Conservation (phyloP, 257 asterid genomes). For the Solanum sitiens region DNA sequence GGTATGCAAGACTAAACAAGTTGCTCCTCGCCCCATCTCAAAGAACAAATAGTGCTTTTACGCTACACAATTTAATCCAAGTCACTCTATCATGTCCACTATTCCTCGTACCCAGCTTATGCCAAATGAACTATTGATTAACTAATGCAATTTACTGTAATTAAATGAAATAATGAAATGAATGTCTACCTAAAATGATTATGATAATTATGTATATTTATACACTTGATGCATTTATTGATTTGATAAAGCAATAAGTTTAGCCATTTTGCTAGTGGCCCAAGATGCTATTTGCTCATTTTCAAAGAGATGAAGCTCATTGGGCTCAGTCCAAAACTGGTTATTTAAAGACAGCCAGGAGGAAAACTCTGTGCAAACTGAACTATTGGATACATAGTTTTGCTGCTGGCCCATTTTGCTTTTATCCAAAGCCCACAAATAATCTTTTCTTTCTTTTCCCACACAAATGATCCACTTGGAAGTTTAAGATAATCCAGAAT, state of each 20-base stretch:
- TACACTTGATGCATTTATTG: neutral
- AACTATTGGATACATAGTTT: neutral
- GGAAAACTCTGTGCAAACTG: neutral
- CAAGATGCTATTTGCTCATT: neutral
- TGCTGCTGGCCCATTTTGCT: neutral
- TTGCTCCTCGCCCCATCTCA: neutral
- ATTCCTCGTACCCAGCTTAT: neutral
- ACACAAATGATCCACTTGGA: neutral
- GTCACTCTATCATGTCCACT: neutral
- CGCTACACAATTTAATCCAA: too few species aligned
- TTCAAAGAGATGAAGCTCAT: neutral
- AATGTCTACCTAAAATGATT: neutral
- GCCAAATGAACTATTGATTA: neutral
- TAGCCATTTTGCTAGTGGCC: neutral
- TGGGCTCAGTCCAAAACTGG: neutral
- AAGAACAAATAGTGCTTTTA: too few species aligned
- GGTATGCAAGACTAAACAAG: neutral
- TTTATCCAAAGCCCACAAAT: neutral
- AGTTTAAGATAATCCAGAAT: neutral
- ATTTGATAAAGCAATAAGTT: neutral
- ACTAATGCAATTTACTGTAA: neutral
- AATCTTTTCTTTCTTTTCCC: neutral
- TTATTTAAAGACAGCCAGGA: neutral
- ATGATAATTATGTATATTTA: neutral
- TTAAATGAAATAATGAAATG: neutral